Evolutionary conservation across 345 rosid species (phyloP), one percentile per base, ranked within the genome.

Genomic region (Laguncularia racemosa): DNA sequence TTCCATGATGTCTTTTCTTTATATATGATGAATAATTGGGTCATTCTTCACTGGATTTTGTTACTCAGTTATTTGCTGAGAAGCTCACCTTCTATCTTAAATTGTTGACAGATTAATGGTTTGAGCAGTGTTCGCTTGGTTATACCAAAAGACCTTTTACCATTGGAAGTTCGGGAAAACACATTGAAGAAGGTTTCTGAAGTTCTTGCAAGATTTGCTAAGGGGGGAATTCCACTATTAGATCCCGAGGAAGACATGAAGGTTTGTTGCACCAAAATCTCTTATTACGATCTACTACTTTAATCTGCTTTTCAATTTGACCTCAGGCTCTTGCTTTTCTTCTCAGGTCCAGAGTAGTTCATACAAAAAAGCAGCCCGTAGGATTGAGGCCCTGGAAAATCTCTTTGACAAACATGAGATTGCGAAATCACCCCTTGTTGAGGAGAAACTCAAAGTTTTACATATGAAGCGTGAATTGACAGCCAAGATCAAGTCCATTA

Each of bases 171-270:
- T 73, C 81, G 97, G 56, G 97, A 85, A 64, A 93, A 93, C 78
- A 85, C 95, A 64, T 63, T 93, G 59, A 93, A 93, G 77, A 75
- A 77, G 60, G 84, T 85, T 52, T 73, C 74, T 14, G 91, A 89
- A 87, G 81, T 93, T 67, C 85, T 93, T 53, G 77, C 86, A 49
- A 79, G 96, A 76, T 73, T 85, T 66, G 71, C 88, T 19, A 73
- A 67, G 59, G 54, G 72, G 72, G 96, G 97, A 62, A 53, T 89
- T 62, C 96, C 88, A 20, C 73, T 50, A 20, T 57, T 89, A 43
- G 95, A 89, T 78, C 86, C 95, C 55, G 95, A 89, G 75, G 84
- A 67, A 55, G 96, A 89, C 62, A 86, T 86, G 96, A 84, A 91
- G 85, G 98, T 84, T 66, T 48, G 13, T 20, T 47, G 15, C 56